Evolutionary conservation across 768 basidiomycete genomes (phyloP).

Genomic region (Neoboletus subvelutipes): DNA sequence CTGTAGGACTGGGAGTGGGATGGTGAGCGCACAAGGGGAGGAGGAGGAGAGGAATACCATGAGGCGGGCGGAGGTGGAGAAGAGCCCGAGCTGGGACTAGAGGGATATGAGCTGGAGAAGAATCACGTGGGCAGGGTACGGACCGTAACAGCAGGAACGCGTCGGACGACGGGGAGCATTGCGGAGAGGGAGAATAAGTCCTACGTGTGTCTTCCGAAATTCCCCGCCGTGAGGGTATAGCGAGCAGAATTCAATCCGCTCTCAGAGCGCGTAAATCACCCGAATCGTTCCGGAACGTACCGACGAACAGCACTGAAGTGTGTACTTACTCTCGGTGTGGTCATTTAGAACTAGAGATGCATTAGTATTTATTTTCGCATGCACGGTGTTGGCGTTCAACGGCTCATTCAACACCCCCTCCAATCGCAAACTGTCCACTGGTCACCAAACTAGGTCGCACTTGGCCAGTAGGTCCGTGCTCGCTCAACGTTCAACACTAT

Average conservation of each 20-base stretch:
- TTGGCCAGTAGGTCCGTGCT: not conserved
- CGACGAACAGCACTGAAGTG: too few relatives aligned
- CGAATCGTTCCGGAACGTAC: not conserved
- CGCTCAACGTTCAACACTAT: not conserved
- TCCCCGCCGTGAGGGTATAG: not conserved
- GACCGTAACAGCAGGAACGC: not conserved
- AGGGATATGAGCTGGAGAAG: not conserved
- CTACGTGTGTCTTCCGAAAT: conserved; percentile 7
- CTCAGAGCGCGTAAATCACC: not conserved
- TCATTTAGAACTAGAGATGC: too few relatives aligned
- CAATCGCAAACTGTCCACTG: not conserved
- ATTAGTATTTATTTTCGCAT: too few relatives aligned
- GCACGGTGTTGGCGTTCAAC: too few relatives aligned
- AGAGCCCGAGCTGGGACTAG: conserved; percentile 3
- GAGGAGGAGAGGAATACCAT: conserved; percentile 34
- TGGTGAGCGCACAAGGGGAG: not conserved
- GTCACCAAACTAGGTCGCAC: not conserved
- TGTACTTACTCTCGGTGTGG: too few relatives aligned
- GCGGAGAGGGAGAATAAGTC: not conserved
- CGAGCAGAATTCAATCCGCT: too few relatives aligned
- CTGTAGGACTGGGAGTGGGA: conserved; percentile 56
- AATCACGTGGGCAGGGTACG: conserved; percentile 25
- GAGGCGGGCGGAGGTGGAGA: conserved; percentile 32
- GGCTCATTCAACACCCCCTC: too few relatives aligned
- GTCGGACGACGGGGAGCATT: conserved; percentile 21